Evolutionary conservation across 495 filamentous ascomycete genomes (phyloP), one percentile per base, ranked within the genome.

Genomic region (Elasticomyces elasticus): DNA sequence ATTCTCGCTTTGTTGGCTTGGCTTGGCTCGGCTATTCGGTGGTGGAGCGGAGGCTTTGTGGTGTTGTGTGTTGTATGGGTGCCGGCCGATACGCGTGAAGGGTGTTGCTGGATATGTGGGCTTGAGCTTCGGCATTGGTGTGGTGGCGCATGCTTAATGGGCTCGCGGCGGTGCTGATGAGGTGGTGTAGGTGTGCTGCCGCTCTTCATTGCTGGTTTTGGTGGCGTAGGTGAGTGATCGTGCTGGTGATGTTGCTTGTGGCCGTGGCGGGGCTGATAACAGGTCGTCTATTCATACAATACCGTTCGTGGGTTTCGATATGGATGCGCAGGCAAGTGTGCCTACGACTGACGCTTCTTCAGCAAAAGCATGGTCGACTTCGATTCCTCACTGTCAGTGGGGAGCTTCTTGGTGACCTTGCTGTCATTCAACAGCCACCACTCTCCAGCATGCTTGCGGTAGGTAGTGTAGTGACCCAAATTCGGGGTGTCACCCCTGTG

Each of bases 391-490:
- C 24, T n/a, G 5, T 40, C 25, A 13, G 1, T 12, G 4, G 15
- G 10, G 9, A 44, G 35, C 26, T 47, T 19, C 15, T 7, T 27
- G 26, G 28, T 27, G 2, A 13, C 40, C 41, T 53, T 27, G n/a
- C n/a, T n/a, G 37, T 60, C 58, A 26, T 60, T 47, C n/a, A 60
- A 19, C 20, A 38, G 10, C n/a, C 38, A 55, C 52, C 58, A 60
- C 5, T 31, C 35, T 26, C 25, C 49, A 20, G 38, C 24, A 1
- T 40, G 31, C 41, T 42, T 22, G 20, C 45, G 19, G 19, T 55
- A 43, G 20, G 27, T 27, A n/a, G 49, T 52, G 40, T 60, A 60
- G 42, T 60, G 52, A 19, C 58, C 58, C 7, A 6, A 13, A 12
- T 45, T 2, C 0, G 31, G 20, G 5, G 4, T 31, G 13, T 12